Conservation (phyloP, 2,329 filamentous ascomycete genomes). For the Pseudopithomyces chartarum region DNA sequence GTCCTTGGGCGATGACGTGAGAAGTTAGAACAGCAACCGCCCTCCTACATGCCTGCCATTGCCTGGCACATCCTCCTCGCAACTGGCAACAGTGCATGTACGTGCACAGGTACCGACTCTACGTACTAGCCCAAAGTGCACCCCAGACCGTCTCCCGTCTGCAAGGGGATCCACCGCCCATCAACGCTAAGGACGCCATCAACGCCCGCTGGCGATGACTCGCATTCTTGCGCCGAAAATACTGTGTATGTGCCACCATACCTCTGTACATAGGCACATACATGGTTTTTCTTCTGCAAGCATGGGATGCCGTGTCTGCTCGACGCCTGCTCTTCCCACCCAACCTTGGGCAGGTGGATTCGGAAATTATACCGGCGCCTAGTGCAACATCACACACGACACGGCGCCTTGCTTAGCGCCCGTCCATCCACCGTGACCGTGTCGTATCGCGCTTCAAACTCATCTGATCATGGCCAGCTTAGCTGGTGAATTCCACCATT, state of each 20-base stretch:
- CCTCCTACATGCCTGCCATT: neutral
- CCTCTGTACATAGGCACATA: too few relatives aligned
- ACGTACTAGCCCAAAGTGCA: neutral
- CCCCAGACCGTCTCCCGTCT: neutral
- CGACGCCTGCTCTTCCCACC: slow-evolving; percentile 15
- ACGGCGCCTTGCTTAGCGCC: neutral
- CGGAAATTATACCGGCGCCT: slow-evolving; percentile 37
- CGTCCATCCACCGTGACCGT: neutral
- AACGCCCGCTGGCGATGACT: slow-evolving; percentile 11
- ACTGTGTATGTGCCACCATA: too few relatives aligned
- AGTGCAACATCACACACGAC: slow-evolving; percentile 10
- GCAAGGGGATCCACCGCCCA: slow-evolving; percentile 14
- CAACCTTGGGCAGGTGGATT: slow-evolving; percentile 12
- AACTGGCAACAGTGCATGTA: too few relatives aligned
- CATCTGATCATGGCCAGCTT: neutral
- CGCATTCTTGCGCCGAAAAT: neutral
- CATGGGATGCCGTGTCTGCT: slow-evolving; percentile 2
- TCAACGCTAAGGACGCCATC: slow-evolving; percentile 10
- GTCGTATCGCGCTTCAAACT: neutral
- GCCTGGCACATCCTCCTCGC: too few relatives aligned
- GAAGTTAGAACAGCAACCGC: neutral
- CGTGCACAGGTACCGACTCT: neutral
- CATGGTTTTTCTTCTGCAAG: neutral
- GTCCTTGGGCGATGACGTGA: slow-evolving; percentile 4
- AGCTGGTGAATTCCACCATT: neutral